Percentiles rank a stretch among this genome's conserved stretches.
phyloP scores from a whole-genome alignment of 2,329 filamentous ascomycete species.

The Eurotiales sp. region DNA sequence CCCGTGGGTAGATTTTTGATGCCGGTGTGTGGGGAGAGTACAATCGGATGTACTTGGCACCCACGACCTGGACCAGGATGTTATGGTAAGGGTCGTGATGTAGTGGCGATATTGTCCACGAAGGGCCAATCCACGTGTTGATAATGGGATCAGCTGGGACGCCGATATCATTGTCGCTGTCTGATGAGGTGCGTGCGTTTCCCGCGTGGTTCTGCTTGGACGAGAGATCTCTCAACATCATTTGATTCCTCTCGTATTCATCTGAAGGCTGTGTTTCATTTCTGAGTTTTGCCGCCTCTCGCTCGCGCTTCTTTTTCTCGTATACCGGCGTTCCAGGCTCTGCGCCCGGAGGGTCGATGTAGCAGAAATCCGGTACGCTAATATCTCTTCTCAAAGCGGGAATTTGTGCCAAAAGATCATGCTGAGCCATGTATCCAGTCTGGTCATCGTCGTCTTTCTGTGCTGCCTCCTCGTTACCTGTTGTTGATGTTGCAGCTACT shows the following conservation, averaged over 20 bases:
- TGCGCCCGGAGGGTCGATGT: constrained; percentile 59
- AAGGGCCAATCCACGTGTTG: constrained; percentile 91
- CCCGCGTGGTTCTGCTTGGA: constrained; percentile 12
- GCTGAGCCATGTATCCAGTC: constrained; percentile 84
- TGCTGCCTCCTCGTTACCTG: too few relatives aligned
- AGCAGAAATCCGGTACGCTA: constrained; percentile 78
- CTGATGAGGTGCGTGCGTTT: too few relatives aligned
- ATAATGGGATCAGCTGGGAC: constrained; percentile 57
- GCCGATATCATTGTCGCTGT: constrained; percentile 15
- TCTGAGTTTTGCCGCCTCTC: constrained; percentile 20
- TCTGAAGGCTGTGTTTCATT: too few relatives aligned
- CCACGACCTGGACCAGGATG: constrained; percentile 82
- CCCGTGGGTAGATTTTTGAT: constrained; percentile 38
- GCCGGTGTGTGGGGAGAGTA: constrained; percentile 66
- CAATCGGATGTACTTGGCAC: constrained; percentile 84
- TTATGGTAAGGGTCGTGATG: constrained; percentile 96
- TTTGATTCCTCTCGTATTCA: too few relatives aligned
- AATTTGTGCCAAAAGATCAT: constrained; percentile 80
- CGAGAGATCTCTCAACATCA: constrained; percentile 31
- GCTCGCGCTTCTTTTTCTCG: constrained; percentile 31
- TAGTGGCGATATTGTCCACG: constrained; percentile 82
- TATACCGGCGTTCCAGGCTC: constrained; percentile 49
- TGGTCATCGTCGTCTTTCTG: constrained; percentile 20
- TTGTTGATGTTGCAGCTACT: too few relatives aligned
- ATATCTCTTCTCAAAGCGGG: constrained; percentile 74